phyloP scores from a whole-genome alignment of 2,329 filamentous ascomycete species.

The Aspergillus sergii region DNA sequence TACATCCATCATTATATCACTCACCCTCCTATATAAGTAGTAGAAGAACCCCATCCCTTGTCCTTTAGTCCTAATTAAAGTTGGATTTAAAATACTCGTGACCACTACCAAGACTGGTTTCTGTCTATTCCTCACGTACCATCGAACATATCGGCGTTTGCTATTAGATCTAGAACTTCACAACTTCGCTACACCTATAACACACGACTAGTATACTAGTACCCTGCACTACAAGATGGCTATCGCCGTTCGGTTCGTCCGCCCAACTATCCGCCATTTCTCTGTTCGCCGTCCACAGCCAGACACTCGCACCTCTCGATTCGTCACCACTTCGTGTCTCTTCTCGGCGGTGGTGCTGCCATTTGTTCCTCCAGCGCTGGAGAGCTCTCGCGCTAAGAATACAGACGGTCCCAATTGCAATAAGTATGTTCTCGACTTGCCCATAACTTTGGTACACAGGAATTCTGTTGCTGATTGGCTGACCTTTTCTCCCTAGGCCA shows the following conservation, averaged over 20 bases:
- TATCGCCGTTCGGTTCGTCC: constrained; percentile 29
- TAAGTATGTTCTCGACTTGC: constrained; percentile 32
- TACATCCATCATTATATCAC: neutral
- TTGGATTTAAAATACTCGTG: neutral
- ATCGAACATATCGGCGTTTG: neutral
- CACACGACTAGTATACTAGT: neutral
- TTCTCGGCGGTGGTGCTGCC: constrained; percentile 47
- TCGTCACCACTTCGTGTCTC: constrained; percentile 45
- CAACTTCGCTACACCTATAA: neutral
- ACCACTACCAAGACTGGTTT: neutral
- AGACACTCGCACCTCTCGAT: constrained; percentile 42
- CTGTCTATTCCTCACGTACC: neutral
- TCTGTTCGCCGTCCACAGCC: constrained; percentile 45
- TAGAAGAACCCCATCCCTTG: neutral
- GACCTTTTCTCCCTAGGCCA: constrained; percentile 25
- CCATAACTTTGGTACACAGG: neutral
- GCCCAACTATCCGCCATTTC: constrained; percentile 47
- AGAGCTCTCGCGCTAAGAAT: constrained; percentile 47
- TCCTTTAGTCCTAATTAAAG: neutral
- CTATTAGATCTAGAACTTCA: neutral
- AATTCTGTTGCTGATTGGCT: neutral
- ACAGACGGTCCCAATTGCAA: constrained; percentile 40
- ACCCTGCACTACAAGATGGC: constrained; percentile 13
- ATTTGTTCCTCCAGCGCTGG: constrained; percentile 50
- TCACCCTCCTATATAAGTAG: neutral